Percentiles rank a stretch among this genome's conserved stretches.
phyloP scores from a whole-genome alignment of 495 filamentous ascomycete species.

The Paragyromitra xinjiangensis region DNA sequence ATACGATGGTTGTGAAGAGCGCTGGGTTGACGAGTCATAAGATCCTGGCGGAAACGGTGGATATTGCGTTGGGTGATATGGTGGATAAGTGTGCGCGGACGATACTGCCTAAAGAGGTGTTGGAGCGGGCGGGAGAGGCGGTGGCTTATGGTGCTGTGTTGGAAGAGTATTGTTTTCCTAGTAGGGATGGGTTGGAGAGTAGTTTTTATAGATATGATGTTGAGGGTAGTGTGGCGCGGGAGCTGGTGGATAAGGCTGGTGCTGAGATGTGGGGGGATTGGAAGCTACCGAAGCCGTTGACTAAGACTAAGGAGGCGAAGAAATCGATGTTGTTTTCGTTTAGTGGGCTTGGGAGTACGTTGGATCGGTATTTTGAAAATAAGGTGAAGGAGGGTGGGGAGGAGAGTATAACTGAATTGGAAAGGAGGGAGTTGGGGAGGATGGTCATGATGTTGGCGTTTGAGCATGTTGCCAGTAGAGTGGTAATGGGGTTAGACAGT shows the following conservation, averaged over 20 bases:
- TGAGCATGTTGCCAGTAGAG: conserved; percentile 80
- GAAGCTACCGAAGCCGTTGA: conserved; percentile 44
- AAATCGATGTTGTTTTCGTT: conserved; percentile 69
- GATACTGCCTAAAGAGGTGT: conserved; percentile 68
- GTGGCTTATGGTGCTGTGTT: conserved; percentile 82
- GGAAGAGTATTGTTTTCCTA: conserved; percentile 79
- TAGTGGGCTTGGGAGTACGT: conserved; percentile 67
- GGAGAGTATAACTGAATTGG: conserved; percentile 54
- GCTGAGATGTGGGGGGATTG: conserved; percentile 41
- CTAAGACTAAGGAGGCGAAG: conserved; percentile 39
- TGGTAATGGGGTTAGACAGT: conserved; percentile 70
- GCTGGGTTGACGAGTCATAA: conserved; percentile 70
- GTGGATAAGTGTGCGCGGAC: conserved; percentile 84
- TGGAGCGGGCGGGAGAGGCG: conserved; percentile 34
- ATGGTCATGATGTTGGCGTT: conserved; percentile 82
- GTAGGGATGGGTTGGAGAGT: conserved; percentile 35
- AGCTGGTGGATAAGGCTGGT: conserved; percentile 13
- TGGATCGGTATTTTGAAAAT: conserved; percentile 60
- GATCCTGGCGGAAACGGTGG: conserved; percentile 73
- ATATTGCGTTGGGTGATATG: conserved; percentile 84
- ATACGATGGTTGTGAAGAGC: conserved; percentile 85
- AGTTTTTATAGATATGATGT: conserved; percentile 36
- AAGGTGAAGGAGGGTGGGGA: conserved; percentile 39
- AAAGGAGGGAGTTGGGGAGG: conserved; percentile 72
- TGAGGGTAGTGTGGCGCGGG: conserved; percentile 58